Conservation (phyloP, 192 early-diverging fungal genomes). For the Physocladia obscura region DNA sequence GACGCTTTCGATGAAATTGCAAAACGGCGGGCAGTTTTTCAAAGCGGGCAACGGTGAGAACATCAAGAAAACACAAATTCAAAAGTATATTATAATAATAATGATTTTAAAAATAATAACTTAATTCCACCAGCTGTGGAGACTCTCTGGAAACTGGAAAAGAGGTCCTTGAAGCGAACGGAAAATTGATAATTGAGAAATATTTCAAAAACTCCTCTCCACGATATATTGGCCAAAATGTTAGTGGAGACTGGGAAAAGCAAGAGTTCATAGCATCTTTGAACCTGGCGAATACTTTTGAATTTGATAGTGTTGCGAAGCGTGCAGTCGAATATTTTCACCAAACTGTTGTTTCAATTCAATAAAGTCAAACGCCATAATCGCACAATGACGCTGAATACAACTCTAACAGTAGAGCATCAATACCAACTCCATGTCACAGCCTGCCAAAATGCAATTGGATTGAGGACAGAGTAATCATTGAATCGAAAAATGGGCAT, state of each 20-base stretch:
- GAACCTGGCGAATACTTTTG: conserved; percentile 1
- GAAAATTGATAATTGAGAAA: conserved; percentile 15
- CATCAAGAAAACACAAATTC: no score
- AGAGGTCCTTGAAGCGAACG: conserved; percentile 24
- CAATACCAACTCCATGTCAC: no score
- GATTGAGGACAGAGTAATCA: no score
- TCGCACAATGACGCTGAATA: no score
- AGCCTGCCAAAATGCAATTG: no score
- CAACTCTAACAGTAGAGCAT: no score
- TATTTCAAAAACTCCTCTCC: background rate
- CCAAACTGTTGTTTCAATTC: background rate
- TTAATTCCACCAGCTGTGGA: no score
- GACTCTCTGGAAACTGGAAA: conserved; percentile 25
- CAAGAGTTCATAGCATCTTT: background rate
- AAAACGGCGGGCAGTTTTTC: conserved; percentile 22
- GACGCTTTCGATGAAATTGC: conserved; percentile 21
- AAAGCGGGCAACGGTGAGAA: conserved; percentile 12
- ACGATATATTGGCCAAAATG: background rate
- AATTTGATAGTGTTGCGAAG: background rate
- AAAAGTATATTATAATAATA: no score
- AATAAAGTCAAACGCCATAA: background rate
- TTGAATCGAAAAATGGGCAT: no score
- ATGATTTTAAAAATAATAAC: no score
- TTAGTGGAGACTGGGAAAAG: conserved; percentile 7
- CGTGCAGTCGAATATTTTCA: background rate